Conservation (phyloP, 495 filamentous ascomycete genomes). For the Penicillium egyptiacum region DNA sequence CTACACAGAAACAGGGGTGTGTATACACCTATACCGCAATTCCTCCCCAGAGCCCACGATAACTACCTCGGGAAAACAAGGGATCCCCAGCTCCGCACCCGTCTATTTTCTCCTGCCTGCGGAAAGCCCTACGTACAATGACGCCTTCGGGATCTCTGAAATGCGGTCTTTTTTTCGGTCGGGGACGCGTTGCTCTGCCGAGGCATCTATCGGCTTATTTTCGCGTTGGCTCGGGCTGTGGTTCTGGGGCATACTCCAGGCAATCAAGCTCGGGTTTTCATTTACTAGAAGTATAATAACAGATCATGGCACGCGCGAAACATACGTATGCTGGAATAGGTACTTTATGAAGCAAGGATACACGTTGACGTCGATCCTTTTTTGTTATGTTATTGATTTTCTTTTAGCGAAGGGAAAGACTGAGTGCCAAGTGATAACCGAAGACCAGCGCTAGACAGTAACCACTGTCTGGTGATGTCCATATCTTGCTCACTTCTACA, state of each 20-base stretch:
- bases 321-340: not conserved
- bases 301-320: not conserved
- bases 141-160: constrained; percentile 23
- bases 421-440: not conserved
- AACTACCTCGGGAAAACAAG: constrained; percentile 37
- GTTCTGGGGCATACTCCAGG: not conserved
- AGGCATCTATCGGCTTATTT: constrained; percentile 29
- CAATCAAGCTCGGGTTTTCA: not conserved
- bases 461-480: constrained; percentile 6
- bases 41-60: constrained; percentile 31
- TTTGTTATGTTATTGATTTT: not conserved
- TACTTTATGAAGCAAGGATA: not conserved
- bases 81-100: constrained; percentile 18
- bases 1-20: not conserved
- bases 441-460: not conserved
- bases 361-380: not conserved
- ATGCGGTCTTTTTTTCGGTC: constrained; percentile 23
- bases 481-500: not conserved
- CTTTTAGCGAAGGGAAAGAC: not conserved
- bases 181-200: constrained; percentile 15
- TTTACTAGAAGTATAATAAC: not conserved
- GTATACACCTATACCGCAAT: not conserved
- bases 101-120: constrained; percentile 18
- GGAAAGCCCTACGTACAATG: constrained; percentile 12
- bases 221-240: constrained; percentile 16